Conservation (phyloP, 2,329 filamentous ascomycete species). For the Tolypocladium inflatum region DNA sequence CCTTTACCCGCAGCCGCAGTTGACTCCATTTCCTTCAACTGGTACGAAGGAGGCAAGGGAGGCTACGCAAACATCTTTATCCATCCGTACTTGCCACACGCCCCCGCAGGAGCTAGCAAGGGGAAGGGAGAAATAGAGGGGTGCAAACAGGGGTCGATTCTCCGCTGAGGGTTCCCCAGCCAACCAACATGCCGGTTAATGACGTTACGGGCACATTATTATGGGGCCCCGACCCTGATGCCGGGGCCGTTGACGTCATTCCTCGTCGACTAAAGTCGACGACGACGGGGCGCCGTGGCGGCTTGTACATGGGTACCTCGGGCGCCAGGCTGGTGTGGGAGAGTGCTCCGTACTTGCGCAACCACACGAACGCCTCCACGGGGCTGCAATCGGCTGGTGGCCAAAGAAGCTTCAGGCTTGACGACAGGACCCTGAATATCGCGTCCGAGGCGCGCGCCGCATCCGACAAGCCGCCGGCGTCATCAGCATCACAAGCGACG, state of each 20-base stretch:
- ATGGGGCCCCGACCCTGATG: conserved; percentile 8
- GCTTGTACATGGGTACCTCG: background rate
- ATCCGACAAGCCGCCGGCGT: background rate
- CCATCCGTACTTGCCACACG: background rate
- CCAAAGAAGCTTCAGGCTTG: background rate
- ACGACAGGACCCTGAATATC: background rate
- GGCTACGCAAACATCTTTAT: no score
- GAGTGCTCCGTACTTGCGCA: background rate
- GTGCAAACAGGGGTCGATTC: background rate
- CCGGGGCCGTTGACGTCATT: conserved; percentile 19
- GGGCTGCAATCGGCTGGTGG: background rate
- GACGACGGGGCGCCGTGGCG: background rate
- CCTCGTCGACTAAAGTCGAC: conserved; percentile 6
- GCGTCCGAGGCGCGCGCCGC: background rate
- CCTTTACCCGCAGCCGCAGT: no score
- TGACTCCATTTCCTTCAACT: background rate
- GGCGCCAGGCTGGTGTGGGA: background rate
- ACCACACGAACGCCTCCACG: background rate
- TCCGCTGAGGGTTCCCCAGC: background rate
- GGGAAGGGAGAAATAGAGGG: background rate
- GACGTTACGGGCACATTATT: conserved; percentile 9
- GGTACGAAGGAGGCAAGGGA: no score
- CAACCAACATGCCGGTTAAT: conserved; percentile 7
- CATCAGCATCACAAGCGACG: background rate
- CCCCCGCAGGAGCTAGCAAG: background rate